Evolutionary conservation across 768 basidiomycete species (phyloP).

Genomic region (Amanita molliuscula): DNA sequence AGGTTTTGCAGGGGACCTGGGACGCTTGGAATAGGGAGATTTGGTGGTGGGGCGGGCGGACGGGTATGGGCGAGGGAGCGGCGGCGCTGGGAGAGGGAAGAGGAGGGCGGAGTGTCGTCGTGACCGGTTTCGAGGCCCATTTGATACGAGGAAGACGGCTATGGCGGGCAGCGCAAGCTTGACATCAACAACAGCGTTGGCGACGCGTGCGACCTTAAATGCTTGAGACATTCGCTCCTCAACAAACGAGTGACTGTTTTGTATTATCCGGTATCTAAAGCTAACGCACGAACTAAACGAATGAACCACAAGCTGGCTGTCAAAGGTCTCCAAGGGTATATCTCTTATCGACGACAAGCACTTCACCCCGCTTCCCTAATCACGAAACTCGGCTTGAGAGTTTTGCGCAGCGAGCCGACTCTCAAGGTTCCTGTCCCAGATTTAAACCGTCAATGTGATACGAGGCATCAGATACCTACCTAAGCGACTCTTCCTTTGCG

Average conservation of each 20-base stretch:
- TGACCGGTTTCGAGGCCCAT: conserved; percentile 12
- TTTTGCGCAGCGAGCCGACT: conserved; percentile 87
- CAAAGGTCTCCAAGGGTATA: conserved; percentile 7
- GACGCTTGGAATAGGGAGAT: conserved; percentile 61
- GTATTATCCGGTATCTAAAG: conserved; percentile 23
- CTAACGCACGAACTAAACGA: conserved; percentile 2
- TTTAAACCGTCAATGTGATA: not conserved
- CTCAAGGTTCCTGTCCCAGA: conserved; percentile 62
- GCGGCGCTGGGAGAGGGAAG: conserved; percentile 40
- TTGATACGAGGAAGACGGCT: not conserved
- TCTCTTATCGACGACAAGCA: not conserved
- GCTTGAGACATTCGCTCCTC: conserved; percentile 4
- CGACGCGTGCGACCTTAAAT: not conserved
- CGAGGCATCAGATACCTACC: conserved; percentile 31
- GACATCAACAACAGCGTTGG: conserved; percentile 3
- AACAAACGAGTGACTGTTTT: conserved; percentile 22
- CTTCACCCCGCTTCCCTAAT: conserved; percentile 25
- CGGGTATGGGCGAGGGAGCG: conserved; percentile 57
- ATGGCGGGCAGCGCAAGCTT: not conserved
- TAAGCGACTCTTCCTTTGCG: conserved; percentile 92
- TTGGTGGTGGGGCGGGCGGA: conserved; percentile 64
- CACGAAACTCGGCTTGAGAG: conserved; percentile 70
- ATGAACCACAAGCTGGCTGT: conserved; percentile 7
- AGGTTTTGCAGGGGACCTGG: conserved; percentile 27
- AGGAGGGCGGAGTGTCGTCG: conserved; percentile 25